Percentiles rank a stretch among this genome's conserved stretches.
Evolutionary conservation across 164 flowering plant genomes (phyloP).

Genomic region (Tinospora cordifolia): DNA sequence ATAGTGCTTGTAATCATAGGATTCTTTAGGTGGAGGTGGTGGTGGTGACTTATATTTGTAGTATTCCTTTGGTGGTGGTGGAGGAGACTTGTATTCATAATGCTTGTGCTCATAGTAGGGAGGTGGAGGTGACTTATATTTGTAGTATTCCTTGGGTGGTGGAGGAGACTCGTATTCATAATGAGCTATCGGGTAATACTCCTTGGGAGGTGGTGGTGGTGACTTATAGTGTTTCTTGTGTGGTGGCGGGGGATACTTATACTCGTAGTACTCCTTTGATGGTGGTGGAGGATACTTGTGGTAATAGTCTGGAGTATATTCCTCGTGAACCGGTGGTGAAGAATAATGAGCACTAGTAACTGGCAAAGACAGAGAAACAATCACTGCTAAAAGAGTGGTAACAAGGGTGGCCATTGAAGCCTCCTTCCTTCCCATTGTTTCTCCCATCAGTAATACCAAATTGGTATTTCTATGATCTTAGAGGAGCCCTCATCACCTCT

Average conservation of each 20-base stretch:
- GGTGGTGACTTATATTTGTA: no score
- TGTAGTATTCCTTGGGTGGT: conserved; percentile 8
- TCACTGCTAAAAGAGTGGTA: not conserved
- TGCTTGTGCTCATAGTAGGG: conserved; percentile 7
- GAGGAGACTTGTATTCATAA: no score
- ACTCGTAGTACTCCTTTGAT: not conserved
- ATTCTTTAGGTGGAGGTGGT: no score
- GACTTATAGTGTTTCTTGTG: not conserved
- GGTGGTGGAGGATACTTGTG: conserved; percentile 21
- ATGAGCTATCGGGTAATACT: no score
- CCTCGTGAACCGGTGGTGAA: conserved; percentile 12
- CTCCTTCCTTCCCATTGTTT: not conserved
- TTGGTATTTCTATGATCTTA: not conserved
- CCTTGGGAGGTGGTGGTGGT: not conserved
- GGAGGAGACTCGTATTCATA: conserved; percentile 1
- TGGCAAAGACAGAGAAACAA: not conserved
- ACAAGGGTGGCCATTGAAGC: not conserved
- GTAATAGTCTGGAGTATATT: not conserved
- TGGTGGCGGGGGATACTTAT: conserved; percentile 15
- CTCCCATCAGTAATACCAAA: not conserved
- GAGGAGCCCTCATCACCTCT: not conserved
- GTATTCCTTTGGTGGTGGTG: no score
- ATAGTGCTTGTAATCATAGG: no score
- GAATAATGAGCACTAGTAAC: not conserved
- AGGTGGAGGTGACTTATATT: conserved; percentile 16